Evolutionary conservation across 495 filamentous ascomycete genomes (phyloP).

Genomic region (Achaetomiella virescens): DNA sequence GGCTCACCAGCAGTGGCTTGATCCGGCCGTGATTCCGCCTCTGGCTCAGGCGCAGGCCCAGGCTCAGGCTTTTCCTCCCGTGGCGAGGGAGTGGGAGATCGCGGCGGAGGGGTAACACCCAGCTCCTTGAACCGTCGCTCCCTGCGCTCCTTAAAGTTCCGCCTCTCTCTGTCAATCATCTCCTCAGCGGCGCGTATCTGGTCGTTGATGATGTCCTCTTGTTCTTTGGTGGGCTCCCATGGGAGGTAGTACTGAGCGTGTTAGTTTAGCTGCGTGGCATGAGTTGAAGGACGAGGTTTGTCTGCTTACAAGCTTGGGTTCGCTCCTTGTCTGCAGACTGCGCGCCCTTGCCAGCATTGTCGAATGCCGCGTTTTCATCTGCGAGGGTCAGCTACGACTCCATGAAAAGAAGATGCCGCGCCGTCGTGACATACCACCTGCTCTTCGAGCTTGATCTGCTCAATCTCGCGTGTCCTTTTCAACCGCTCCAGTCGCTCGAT

Average conservation of each 20-base stretch:
- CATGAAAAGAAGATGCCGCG: neutral
- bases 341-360: conserved; percentile 67
- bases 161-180: conserved; percentile 38
- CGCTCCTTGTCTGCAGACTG: conserved; percentile 65
- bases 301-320: conserved; percentile 67
- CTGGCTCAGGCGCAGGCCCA: neutral
- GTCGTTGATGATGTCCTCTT: conserved; percentile 42
- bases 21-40: conserved; percentile 16
- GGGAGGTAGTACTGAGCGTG: conserved; percentile 74
- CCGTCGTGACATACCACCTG: conserved; percentile 55
- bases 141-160: conserved; percentile 38
- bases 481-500: conserved; percentile 57
- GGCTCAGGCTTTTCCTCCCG: neutral
- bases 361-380: conserved; percentile 78
- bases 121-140: conserved; percentile 26
- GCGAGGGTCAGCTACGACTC: conserved; percentile 23
- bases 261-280: conserved; percentile 27
- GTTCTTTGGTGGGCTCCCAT: conserved; percentile 60
- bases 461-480: conserved; percentile 51
- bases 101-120: conserved; percentile 25
- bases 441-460: conserved; percentile 74
- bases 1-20: conserved; percentile 42
- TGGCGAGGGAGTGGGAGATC: conserved; percentile 9
- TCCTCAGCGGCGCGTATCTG: conserved; percentile 43
- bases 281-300: neutral